Evolutionary conservation across 305 asterid genomes (phyloP), one percentile per base, ranked within the genome.

Genomic region (Solanum hybrid): DNA sequence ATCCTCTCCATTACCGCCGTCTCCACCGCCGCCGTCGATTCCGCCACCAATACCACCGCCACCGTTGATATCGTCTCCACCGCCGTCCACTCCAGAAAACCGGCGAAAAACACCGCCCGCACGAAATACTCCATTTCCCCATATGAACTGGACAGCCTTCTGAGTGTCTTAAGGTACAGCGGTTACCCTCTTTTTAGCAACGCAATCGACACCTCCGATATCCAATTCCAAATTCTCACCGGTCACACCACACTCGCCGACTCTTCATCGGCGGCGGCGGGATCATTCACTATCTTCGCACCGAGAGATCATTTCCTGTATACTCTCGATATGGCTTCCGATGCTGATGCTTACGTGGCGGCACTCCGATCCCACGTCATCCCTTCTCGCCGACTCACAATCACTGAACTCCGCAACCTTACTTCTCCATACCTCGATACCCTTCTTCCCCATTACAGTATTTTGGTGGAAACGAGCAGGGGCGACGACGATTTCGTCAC

Each of bases 151-250:
- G 92, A 90, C 8, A 81, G 90, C 9, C 91, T 93, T 79, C 91
- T 90, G 71, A 56, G 56, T 20, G 79, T 92, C 31, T 94, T 95
- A 87, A 77, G 93, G 29, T 75, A 32, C 91, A 91, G 46, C 80
- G 98, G 96, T 26, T 93, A 91, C 92, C 90, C 92, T 2, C 98
- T 94, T 88, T 94, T 95, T 89, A 91, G 95, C 91, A 95, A 95
- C 93, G 95, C 95, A 90, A 91, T 94, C 22, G 60, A 94, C 91
- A 95, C 98, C 89, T 93, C 98, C 87, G 98, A 94, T 88, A 91
- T 95, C 89, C 92, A 93, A 32, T 91, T 89, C 93, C 93, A 95
- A 89, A 92, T 95, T 89, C 91, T 92, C 93, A 20, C 91, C 87
- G 31, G 90, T 87, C 24, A 91, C 89, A 7, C 86, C 86, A 13